These are phyloP conservation scores for Cytospora piceicola DNA, from an alignment of 2,329 filamentous ascomycete genomes.

Conservation along the genomic window DNA sequence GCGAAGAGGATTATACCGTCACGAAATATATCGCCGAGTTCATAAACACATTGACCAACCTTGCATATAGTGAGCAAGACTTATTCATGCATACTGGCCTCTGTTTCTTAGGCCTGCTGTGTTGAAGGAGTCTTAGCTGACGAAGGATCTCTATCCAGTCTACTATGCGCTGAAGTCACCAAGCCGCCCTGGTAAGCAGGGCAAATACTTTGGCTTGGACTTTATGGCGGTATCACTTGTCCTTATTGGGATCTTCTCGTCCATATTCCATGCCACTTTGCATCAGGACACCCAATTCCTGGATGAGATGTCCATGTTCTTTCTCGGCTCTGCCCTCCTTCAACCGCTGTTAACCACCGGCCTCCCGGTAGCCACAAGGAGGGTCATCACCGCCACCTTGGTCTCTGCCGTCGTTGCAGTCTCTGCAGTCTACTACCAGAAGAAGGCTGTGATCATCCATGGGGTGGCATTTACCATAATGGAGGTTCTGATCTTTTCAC, in stretches of 20 bases:
- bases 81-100: no score
- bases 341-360: slow-evolving; percentile 52
- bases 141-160: neutral
- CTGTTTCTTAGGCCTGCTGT: neutral
- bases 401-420: slow-evolving; percentile 47
- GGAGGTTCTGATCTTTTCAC: slow-evolving; percentile 40
- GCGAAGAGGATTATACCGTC: slow-evolving; percentile 35
- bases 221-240: slow-evolving; percentile 48
- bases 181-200: slow-evolving; percentile 43
- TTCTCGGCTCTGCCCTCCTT: slow-evolving; percentile 56
- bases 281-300: slow-evolving; percentile 49
- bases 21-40: slow-evolving; percentile 26
- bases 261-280: slow-evolving; percentile 50
- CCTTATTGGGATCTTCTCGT: slow-evolving; percentile 47
- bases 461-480: slow-evolving; percentile 43
- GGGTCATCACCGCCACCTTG: slow-evolving; percentile 43
- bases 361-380: slow-evolving; percentile 42
- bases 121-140: neutral
- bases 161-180: slow-evolving; percentile 18
- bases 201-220: slow-evolving; percentile 41
- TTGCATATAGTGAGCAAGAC: slow-evolving; percentile 18
- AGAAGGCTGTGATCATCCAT: slow-evolving; percentile 50
- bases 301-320: slow-evolving; percentile 64
- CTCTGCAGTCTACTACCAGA: slow-evolving; percentile 47
- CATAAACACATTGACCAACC: slow-evolving; percentile 23